Evolutionary conservation across 2,329 filamentous ascomycete genomes (phyloP).

Genomic region (Diaporthe sp.): DNA sequence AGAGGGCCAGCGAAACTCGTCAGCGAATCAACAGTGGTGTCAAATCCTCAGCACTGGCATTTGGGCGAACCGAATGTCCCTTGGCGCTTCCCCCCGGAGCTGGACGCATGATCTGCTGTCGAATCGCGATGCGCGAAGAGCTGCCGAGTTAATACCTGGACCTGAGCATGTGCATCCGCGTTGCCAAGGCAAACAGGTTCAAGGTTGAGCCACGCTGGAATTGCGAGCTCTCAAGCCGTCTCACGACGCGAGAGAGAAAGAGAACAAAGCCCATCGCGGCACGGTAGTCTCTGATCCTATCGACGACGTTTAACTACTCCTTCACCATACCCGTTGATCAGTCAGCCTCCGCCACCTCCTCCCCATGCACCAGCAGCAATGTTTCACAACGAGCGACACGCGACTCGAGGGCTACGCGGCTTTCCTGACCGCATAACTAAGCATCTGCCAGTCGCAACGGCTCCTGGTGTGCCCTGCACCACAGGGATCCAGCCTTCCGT

Average conservation of each 20-base stretch:
- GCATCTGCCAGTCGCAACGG: slow-evolving; percentile 27
- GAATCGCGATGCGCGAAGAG: slow-evolving; percentile 10
- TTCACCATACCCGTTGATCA: not conserved
- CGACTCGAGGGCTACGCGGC: slow-evolving; percentile 21
- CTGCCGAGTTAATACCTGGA: not conserved
- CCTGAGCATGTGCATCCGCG: not conserved
- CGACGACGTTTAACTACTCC: not conserved
- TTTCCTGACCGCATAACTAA: not conserved
- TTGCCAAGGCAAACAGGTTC: not conserved
- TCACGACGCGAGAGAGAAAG: slow-evolving; percentile 1
- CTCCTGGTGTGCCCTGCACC: not conserved
- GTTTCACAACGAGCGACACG: not conserved
- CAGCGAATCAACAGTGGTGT: slow-evolving; percentile 1
- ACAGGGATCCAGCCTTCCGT: not conserved
- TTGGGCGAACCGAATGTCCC: not conserved
- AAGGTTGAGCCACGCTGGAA: not conserved
- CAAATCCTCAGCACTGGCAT: not conserved
- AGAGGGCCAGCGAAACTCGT: not conserved
- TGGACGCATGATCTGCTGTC: not conserved
- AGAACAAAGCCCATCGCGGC: not conserved
- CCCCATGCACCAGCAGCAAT: not conserved
- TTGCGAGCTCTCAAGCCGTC: not conserved
- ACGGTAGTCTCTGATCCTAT: not conserved
- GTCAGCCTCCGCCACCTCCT: slow-evolving; percentile 9
- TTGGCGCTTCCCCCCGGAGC: not conserved